phyloP scores from a whole-genome alignment of 352 stramenopile genomes.

The Phytophthora tubulina region DNA sequence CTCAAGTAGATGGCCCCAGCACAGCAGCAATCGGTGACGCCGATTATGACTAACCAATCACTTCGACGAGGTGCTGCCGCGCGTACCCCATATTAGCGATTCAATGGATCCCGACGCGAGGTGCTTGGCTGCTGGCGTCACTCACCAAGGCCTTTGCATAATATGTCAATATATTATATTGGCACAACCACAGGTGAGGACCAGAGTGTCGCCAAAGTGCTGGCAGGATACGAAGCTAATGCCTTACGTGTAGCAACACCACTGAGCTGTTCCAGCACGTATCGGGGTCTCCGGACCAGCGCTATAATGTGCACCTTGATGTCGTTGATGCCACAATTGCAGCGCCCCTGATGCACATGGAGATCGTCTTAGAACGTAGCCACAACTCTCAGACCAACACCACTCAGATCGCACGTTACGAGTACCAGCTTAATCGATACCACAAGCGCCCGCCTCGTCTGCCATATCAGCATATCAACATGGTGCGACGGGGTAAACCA shows the following conservation, averaged over 20 bases:
- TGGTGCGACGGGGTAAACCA: neutral
- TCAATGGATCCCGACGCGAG: slow-evolving; percentile 14
- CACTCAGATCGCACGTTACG: too few species aligned
- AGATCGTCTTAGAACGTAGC: neutral
- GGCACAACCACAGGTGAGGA: slow-evolving; percentile 4
- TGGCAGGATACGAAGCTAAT: slow-evolving; percentile 14
- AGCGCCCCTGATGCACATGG: slow-evolving; percentile 14
- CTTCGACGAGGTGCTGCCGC: too few species aligned
- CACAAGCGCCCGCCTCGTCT: too few species aligned
- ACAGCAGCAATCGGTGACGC: too few species aligned
- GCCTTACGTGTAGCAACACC: slow-evolving; percentile 14
- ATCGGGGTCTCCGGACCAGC: neutral
- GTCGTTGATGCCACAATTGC: slow-evolving; percentile 16
- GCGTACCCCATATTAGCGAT: neutral
- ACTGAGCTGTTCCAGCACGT: slow-evolving; percentile 9
- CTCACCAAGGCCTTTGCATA: slow-evolving; percentile 11
- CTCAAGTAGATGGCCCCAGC: too few species aligned
- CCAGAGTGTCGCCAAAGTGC: slow-evolving; percentile 22
- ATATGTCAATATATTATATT: neutral
- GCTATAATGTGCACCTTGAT: neutral
- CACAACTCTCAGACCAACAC: too few species aligned
- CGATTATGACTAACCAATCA: too few species aligned
- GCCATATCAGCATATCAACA: too few species aligned
- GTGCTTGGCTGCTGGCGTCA: slow-evolving; percentile 6
- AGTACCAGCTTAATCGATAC: too few species aligned